Evolutionary conservation across 805 yeast species (phyloP), one percentile per base, ranked within the genome.

Genomic region (Metschnikowia gruessii): DNA sequence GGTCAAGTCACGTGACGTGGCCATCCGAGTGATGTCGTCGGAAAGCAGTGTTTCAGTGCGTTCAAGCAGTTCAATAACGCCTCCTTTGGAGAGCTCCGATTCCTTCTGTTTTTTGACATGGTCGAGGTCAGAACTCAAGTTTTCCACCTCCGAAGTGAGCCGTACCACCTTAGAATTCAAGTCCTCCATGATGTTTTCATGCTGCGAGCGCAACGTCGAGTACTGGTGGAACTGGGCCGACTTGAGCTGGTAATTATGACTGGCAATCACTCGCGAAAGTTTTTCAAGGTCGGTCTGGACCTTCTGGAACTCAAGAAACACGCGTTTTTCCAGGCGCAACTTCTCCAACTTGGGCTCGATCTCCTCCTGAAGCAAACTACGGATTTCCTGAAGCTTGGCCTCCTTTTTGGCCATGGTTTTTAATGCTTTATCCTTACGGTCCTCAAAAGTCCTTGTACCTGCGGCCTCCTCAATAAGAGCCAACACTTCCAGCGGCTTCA

Each of bases 401-500:
- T 94, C 96, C 59, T 92, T 92, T 66, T 90, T 91, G 1, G 83
- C 78, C 89, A 94, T 89, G 1, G 96, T 88, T 60, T 87, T 83
- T 58, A 88, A 85, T 0, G 98, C 97, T 62, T 87, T 87, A 49
- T 87, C 95, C 57, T 92, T 83, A 53, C 97, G 80, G 51, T 90
- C 96, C 64, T 94, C 98, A 61, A 88, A 94, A 76, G 92, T 87
- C 53, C 92, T 82, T 0, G 99, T 94, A 5, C 99, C 99, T 0
- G 99, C 96, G 0, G 99, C 99, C 68, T 94, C 99, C 66, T 94
- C 99, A 45, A 94, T 89, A 55, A 94, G 75, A 4, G 96, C 83
- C 52, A 94, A 68, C 35, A 92, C 87, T 64, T 94, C 98, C 1
- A 81, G 72, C 1, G 99, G 95, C 58, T 87, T 89, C 98, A 94